Base-by-base conservation (phyloP, 225 moss, liverwort and hornwort genomes). In the Ulota crispa region DNA sequence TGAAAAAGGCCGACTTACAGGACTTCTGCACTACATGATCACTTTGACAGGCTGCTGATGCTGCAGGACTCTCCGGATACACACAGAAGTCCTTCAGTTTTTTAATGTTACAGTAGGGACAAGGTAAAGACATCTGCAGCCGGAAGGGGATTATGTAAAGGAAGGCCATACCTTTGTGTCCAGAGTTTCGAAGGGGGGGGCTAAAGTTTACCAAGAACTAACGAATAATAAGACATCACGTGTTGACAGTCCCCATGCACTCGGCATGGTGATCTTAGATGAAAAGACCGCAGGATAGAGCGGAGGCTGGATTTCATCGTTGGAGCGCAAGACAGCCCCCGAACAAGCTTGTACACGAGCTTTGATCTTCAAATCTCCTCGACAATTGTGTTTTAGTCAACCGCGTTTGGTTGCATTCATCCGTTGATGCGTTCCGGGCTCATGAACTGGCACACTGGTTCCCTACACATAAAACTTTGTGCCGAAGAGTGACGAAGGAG, bases 271-370 rank as follows among this genome's bases (percentile, higher is more conserved):
- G 26, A 78, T 91, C 76, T 57, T 85, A 74, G 85, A 79, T 72
- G 84, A 82, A 50, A 89, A 81, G 83, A 86, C 77, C 23, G 67
- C 87, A 27, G 42, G 43, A 23, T 86, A 89, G 13, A 82, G 94
- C 83, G 87, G 85, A 67, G 91, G 93, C 13, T 90, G 91, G 93
- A 93, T 93, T 32, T 90, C 92, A 52, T 89, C 87, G 9, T 82
- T 85, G 3, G 90, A 93, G 61, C 86, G 93, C 77, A 81, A 91
- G 77, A 94, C 89, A 76, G 88, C 93, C 64, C 85, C 86, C 15
- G 90, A 90, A 91, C 93, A 90, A 83, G 92, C 94, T 94, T 72
- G 75, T 70, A 53, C 55, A 32, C 9, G 24, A 24, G 37, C 50
- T 23, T 42, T 4, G 16, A 11, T 28, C 19, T 8, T 78, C 80